Evolutionary conservation across 805 yeast species (phyloP), one percentile per base, ranked within the genome.

Genomic region (Wickerhamiella qilinensis): DNA sequence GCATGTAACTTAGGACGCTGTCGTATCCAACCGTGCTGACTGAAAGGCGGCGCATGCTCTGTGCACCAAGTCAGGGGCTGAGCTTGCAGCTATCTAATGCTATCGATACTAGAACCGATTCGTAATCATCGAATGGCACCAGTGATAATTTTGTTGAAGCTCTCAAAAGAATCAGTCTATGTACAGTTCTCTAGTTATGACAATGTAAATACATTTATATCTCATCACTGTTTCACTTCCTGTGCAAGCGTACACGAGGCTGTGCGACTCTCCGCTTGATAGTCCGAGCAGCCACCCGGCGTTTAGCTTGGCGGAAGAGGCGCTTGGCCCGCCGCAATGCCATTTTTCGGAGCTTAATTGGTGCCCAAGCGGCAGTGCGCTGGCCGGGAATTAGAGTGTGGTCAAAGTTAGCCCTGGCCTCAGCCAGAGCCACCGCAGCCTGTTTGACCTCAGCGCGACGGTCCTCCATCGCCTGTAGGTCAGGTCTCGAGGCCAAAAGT

Each of bases 301-400:
- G 42, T 43, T 49, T 49, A 40, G 49, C 52, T 27, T 39, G 45
- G 38, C 53, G 46, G 46, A 34, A 47, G 14, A 45, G 43, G 8
- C 53, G 47, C 43, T 49, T 47, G 24, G 51, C 50, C 40, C 45
- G 50, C 21, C 51, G 43, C 36, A 47, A 43, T 14, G 53, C 52
- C n/a, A 44, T 41, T 38, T 43, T 39, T 35, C 54, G 50, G 43
- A 49, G 43, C 39, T 48, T 50, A 44, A 50, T 50, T 12, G 54
- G 54, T 21, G 40, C 48, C 47, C 47, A 48, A 16, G 54, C 54
- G 3, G 49, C 45, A 25, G 52, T 51, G 31, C 54, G 54, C 48
- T 47, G 44, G 37, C 54, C 52, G 19, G 42, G 49, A 25, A 52
- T 52, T 39, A 47, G 38, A 40, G 41, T 47, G 34, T 46, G 52